Evolutionary conservation across 108 stramenopile genomes (phyloP), one percentile per base, ranked within the genome.

Genomic region (Cylindrotheca closterium): DNA sequence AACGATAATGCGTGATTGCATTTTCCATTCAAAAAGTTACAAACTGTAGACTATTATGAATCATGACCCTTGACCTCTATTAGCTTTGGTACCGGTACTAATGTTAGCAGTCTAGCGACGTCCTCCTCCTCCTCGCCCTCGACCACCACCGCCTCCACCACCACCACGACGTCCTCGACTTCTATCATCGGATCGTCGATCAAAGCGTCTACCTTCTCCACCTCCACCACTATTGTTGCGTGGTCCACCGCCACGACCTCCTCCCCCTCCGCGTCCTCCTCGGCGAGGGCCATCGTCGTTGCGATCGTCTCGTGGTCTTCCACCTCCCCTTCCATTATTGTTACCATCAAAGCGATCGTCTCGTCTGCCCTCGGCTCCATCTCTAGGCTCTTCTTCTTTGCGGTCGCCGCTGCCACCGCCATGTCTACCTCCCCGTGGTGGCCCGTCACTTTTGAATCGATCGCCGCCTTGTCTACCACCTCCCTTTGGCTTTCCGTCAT

Each of bases 161-260:
- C 55, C 46, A 46, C 58, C 70, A 47, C 51, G 47, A 18, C 55
- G 26, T 18, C 61, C 47, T 29, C 60, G n/a, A n/a, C 70, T 58
- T 27, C 59, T 28, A 48, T 49, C 25, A 52, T 25, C 51, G 10
- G 18, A 10, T 24, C 23, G 10, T 52, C 51, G 15, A 3, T 60
- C 42, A 24, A 45, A 27, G 12, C 34, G 21, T 19, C 42, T 46
- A 2, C 37, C 27, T 17, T 34, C 15, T 30, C 59, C 49, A 31
- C 60, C 60, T 42, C 54, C 62, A 63, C 62, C 45, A 55, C 55
- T 26, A 21, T 55, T 51, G 0, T 61, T 60, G 17, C 55, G 60
- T 47, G 60, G 59, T 55, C 68, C 50, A 45, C 15, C 30, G 12
- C 52, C 60, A n/a, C n/a, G n/a, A 8, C 60, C 60, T 12, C 68